These are phyloP conservation scores for Pecoramyces ruminantium DNA, from an alignment of 192 early-diverging fungal genomes.

Conservation along the genomic window DNA sequence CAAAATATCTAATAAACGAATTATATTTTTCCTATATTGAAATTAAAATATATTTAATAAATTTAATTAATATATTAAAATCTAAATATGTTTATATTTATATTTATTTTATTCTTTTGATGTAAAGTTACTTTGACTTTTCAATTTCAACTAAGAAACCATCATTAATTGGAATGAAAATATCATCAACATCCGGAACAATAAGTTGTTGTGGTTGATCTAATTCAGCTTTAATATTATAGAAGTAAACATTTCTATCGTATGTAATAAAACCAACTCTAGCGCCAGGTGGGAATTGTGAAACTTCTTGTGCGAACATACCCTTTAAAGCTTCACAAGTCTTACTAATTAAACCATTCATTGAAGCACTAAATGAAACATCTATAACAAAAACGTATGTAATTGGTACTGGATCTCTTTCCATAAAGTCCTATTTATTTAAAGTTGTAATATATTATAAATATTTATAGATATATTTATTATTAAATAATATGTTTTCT, in stretches of 20 bases:
- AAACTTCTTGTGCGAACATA: constrained; percentile 6
- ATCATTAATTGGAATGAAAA: constrained; percentile 84
- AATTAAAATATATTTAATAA: too few species aligned
- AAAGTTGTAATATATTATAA: too few species aligned
- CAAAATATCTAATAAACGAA: constrained; percentile 60
- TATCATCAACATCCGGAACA: constrained; percentile 74
- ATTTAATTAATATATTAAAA: too few species aligned
- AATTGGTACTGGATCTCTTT: constrained; percentile 44
- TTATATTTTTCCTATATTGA: constrained; percentile 53
- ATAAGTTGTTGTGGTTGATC: constrained; percentile 91
- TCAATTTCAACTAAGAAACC: constrained; percentile 79
- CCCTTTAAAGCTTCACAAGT: constrained; percentile 47
- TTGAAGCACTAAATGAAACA: constrained; percentile 72
- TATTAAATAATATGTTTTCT: too few species aligned
- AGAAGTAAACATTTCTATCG: constrained; percentile 84
- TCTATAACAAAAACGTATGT: constrained; percentile 87
- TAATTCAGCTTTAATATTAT: constrained; percentile 63
- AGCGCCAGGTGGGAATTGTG: constrained; percentile 28
- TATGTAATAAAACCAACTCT: constrained; percentile 80
- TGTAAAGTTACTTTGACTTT: constrained; percentile 38
- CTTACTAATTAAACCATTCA: constrained; percentile 61
- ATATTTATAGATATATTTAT: too few species aligned
- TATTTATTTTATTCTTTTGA: too few species aligned
- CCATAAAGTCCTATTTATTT: constrained; percentile 51
- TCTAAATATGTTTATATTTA: too few species aligned